Conservation (phyloP, 2,329 filamentous ascomycete species). For the Colletotrichum navitas region DNA sequence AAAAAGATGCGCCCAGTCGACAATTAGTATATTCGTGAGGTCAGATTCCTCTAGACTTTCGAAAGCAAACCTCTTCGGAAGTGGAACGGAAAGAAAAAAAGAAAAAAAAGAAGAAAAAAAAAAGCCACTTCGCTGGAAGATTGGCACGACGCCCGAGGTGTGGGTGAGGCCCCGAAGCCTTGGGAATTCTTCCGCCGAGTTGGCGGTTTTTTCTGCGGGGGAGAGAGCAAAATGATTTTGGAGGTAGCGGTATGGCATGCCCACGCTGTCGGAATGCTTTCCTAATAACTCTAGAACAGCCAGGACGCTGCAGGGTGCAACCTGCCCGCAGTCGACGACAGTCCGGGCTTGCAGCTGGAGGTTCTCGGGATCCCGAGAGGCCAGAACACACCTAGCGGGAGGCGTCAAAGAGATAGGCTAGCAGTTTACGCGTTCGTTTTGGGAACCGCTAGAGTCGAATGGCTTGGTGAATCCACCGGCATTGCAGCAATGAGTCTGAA, state of each 20-base stretch:
- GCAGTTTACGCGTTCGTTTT: conserved; percentile 6
- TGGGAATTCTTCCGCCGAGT: conserved; percentile 40
- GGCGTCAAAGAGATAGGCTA: background rate
- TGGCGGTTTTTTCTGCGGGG: conserved; percentile 33
- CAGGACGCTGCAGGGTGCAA: background rate
- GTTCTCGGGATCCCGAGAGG: background rate
- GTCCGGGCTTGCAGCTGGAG: conserved; percentile 21
- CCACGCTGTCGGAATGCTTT: conserved; percentile 27
- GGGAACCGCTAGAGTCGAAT: conserved; percentile 17
- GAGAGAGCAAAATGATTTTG: conserved; percentile 1
- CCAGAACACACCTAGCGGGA: background rate
- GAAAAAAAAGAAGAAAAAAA: background rate
- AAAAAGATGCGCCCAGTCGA: background rate
- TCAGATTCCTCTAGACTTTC: background rate
- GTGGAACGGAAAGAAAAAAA: background rate
- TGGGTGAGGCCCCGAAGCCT: conserved; percentile 18
- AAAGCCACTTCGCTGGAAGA: conserved; percentile 35
- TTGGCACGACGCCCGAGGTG: conserved; percentile 38
- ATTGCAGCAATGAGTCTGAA: background rate
- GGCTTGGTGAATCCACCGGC: conserved; percentile 1
- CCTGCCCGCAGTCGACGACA: conserved; percentile 13
- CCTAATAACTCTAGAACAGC: background rate
- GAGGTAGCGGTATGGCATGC: conserved; percentile 2
- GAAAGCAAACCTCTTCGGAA: background rate
- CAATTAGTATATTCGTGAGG: conserved; percentile 8